phyloP scores from a whole-genome alignment of 495 filamentous ascomycete genomes.

The Aspergillus conjunctus region DNA sequence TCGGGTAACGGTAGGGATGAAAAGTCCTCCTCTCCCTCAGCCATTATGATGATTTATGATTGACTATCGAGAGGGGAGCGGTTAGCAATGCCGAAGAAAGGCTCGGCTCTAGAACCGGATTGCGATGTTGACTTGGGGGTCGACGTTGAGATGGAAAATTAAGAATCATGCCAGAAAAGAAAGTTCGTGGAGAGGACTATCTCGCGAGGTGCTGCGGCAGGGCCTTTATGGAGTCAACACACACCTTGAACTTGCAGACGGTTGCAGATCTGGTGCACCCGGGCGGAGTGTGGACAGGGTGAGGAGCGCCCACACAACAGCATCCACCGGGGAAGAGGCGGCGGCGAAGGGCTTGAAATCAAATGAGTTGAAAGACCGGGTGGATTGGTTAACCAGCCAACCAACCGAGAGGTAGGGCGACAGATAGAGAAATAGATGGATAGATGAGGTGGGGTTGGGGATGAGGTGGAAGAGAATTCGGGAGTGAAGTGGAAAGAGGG shows the following conservation, averaged over 20 bases:
- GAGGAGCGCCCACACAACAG: slow-evolving; percentile 3
- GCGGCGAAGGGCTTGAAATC: neutral
- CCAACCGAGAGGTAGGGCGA: neutral
- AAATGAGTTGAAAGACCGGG: neutral
- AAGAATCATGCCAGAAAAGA: neutral
- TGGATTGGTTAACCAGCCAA: slow-evolving; percentile 1
- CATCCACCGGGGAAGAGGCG: slow-evolving; percentile 6
- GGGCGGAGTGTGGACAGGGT: slow-evolving; percentile 18
- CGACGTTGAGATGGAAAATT: neutral
- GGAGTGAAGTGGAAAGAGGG: slow-evolving; percentile 9
- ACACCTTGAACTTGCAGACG: slow-evolving; percentile 24
- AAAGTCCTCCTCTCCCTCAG: slow-evolving; percentile 76
- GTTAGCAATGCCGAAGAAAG: slow-evolving; percentile 6
- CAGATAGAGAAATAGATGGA: slow-evolving; percentile 1
- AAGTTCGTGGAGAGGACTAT: neutral
- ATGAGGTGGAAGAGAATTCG: neutral
- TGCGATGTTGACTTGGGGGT: neutral
- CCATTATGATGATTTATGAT: slow-evolving; percentile 39
- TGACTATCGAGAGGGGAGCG: slow-evolving; percentile 8
- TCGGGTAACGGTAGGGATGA: slow-evolving; percentile 78
- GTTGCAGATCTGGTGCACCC: slow-evolving; percentile 27
- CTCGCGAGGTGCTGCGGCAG: neutral
- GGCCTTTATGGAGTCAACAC: slow-evolving; percentile 17
- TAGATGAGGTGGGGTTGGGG: neutral
- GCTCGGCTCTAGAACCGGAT: neutral